These are phyloP conservation scores for Starmerella riodocensis DNA, from an alignment of 805 yeast genomes.

Conservation along the genomic window DNA sequence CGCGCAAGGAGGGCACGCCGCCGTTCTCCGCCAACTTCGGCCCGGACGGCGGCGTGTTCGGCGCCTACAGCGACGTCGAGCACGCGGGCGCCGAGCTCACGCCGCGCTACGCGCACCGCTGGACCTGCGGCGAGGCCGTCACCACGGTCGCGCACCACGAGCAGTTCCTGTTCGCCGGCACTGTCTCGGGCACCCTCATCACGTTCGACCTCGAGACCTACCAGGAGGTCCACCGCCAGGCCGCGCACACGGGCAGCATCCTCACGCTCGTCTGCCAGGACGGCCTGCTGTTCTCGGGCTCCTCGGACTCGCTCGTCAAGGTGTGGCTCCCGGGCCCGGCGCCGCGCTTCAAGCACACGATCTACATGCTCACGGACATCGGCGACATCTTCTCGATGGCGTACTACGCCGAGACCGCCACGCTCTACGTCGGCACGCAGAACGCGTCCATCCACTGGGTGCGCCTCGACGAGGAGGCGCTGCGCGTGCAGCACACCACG, in stretches of 20 bases:
- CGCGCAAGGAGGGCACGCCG: neutral
- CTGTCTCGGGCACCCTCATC: conserved; percentile 69
- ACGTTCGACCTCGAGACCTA: conserved; percentile 57
- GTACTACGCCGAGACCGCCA: conserved; percentile 46
- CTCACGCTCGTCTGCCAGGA: conserved; percentile 39
- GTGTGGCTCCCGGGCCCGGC: conserved; percentile 42
- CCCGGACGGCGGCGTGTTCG: neutral
- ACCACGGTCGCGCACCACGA: conserved; percentile 38
- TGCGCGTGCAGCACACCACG: conserved; percentile 3
- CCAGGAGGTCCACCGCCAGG: conserved; percentile 39
- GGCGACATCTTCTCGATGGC: conserved; percentile 85
- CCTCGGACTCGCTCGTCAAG: conserved; percentile 78
- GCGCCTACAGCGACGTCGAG: neutral
- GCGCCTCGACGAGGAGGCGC: conserved; percentile 27
- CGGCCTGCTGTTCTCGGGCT: conserved; percentile 67
- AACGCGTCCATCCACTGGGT: conserved; percentile 80
- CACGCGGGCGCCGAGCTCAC: neutral
- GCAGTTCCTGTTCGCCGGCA: conserved; percentile 59
- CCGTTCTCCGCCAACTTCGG: neutral
- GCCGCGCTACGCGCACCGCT: conserved; percentile 43
- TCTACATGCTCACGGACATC: conserved; percentile 73
- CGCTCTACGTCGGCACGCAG: conserved; percentile 78
- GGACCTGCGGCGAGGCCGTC: conserved; percentile 64
- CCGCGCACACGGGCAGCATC: conserved; percentile 64
- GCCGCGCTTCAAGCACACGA: conserved; percentile 41